Conservation (phyloP, 2,329 filamentous ascomycete genomes). For the Purpureocillium lavendulum region DNA sequence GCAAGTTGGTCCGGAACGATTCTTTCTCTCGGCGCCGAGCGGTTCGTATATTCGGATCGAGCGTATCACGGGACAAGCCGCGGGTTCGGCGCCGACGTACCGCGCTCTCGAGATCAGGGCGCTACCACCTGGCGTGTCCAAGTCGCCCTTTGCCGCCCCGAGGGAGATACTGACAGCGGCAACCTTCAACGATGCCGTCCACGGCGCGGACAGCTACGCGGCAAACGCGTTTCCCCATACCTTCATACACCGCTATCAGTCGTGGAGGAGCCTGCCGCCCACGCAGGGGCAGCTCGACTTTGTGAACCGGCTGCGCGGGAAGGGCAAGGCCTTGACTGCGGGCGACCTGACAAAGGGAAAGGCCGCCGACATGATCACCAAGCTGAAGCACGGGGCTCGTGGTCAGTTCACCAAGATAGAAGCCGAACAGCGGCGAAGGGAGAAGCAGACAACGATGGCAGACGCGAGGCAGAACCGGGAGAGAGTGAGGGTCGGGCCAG, state of each 20-base stretch:
- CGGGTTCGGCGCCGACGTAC: slow-evolving; percentile 20
- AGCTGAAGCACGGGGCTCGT: slow-evolving; percentile 74
- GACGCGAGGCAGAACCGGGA: slow-evolving; percentile 38
- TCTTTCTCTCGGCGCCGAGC: slow-evolving; percentile 58
- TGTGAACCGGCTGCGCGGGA: slow-evolving; percentile 55
- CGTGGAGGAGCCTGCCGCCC: slow-evolving; percentile 64
- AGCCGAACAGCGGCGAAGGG: slow-evolving; percentile 40
- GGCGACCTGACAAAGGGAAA: slow-evolving; percentile 66
- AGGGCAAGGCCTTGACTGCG: slow-evolving; percentile 41
- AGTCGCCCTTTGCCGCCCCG: slow-evolving; percentile 59
- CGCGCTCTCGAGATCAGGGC: slow-evolving; percentile 40
- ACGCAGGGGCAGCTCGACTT: slow-evolving; percentile 58
- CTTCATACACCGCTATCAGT: slow-evolving; percentile 57
- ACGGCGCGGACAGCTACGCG: slow-evolving; percentile 78
- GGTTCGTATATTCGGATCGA: slow-evolving; percentile 55
- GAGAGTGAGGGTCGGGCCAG: slow-evolving; percentile 46
- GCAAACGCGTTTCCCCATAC: slow-evolving; percentile 53
- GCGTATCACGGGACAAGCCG: slow-evolving; percentile 15
- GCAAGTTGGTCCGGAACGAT: slow-evolving; percentile 59
- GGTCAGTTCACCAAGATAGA: slow-evolving; percentile 50
- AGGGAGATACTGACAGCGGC: slow-evolving; percentile 56
- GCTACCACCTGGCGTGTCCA: slow-evolving; percentile 33
- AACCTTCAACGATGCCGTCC: slow-evolving; percentile 67
- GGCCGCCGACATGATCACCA: slow-evolving; percentile 86
- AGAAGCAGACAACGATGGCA: slow-evolving; percentile 24